A percentile compares a stretch with the other conserved stretches of the same genome.
Conservation (phyloP, 345 rosid species). For the Anacardium occidentale region DNA sequence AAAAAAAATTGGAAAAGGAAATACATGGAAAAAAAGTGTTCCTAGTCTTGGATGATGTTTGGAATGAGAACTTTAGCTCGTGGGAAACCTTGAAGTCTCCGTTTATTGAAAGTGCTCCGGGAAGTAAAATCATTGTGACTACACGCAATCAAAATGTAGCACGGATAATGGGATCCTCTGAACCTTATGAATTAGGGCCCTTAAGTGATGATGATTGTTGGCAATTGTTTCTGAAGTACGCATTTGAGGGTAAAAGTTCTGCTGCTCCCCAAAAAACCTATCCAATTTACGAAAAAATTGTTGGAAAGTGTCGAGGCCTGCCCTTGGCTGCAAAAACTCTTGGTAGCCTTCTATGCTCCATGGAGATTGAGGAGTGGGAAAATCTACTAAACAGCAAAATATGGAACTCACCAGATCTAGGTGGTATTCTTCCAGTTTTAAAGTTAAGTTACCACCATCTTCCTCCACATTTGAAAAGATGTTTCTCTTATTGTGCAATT, state of each 20-base stretch:
- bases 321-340: not conserved
- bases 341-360: not conserved
- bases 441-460: not conserved
- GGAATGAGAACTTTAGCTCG: too few species aligned
- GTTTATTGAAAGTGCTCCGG: not conserved
- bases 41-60: too few species aligned
- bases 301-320: not conserved
- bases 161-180: not conserved
- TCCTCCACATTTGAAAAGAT: constrained; percentile 1
- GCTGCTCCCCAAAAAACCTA: not conserved
- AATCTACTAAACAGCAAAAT: not conserved
- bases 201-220: not conserved
- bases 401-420: not conserved
- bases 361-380: not conserved
- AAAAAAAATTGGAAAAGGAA: not conserved
- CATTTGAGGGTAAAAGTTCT: not conserved
- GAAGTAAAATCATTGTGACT: not conserved
- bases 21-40: not conserved
- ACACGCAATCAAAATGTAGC: not conserved
- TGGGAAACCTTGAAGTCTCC: too few species aligned
- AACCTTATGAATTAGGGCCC: not conserved
- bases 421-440: not conserved
- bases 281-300: not conserved
- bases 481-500: not conserved
- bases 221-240: too few species aligned